Evolutionary conservation across 2,329 filamentous ascomycete genomes (phyloP).

Genomic region (Paraconiothyrium sp.): DNA sequence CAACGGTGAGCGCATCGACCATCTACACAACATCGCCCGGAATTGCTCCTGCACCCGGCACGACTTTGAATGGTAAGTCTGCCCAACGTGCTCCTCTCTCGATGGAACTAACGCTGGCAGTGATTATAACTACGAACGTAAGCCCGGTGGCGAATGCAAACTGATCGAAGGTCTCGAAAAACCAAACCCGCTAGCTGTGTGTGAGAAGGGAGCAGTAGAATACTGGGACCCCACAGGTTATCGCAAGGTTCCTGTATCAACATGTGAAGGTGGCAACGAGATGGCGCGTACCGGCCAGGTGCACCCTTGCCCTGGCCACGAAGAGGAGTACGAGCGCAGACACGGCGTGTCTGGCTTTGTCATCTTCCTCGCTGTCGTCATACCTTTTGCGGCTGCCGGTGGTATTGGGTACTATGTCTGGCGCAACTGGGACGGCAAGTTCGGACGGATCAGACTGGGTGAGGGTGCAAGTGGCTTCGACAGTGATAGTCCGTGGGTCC

Average conservation of each 20-base stretch:
- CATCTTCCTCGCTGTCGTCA: slow-evolving; percentile 84
- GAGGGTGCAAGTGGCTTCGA: slow-evolving; percentile 64
- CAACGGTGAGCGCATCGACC: slow-evolving; percentile 74
- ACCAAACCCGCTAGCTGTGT: slow-evolving; percentile 67
- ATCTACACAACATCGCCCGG: slow-evolving; percentile 71
- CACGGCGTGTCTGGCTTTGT: slow-evolving; percentile 74
- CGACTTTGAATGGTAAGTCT: slow-evolving; percentile 89
- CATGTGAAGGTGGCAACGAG: slow-evolving; percentile 79
- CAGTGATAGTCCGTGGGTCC: slow-evolving; percentile 78
- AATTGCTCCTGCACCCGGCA: slow-evolving; percentile 85
- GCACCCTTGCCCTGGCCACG: slow-evolving; percentile 77
- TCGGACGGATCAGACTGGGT: slow-evolving; percentile 88
- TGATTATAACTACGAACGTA: slow-evolving; percentile 92
- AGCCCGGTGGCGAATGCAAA: slow-evolving; percentile 77
- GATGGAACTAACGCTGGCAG: slow-evolving; percentile 56
- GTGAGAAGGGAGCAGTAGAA: slow-evolving; percentile 74
- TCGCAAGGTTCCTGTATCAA: slow-evolving; percentile 87
- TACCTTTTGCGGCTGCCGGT: slow-evolving; percentile 76
- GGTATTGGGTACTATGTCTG: slow-evolving; percentile 86
- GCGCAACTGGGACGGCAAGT: slow-evolving; percentile 85
- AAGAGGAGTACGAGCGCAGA: slow-evolving; percentile 82
- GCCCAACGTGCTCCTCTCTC: neutral
- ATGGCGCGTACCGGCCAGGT: slow-evolving; percentile 72
- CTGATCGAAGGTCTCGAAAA: slow-evolving; percentile 79
- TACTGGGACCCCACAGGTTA: slow-evolving; percentile 90